These are phyloP conservation scores for Grosmannia clavigera DNA, from an alignment of 2,329 filamentous ascomycete species.

Conservation along the genomic window DNA sequence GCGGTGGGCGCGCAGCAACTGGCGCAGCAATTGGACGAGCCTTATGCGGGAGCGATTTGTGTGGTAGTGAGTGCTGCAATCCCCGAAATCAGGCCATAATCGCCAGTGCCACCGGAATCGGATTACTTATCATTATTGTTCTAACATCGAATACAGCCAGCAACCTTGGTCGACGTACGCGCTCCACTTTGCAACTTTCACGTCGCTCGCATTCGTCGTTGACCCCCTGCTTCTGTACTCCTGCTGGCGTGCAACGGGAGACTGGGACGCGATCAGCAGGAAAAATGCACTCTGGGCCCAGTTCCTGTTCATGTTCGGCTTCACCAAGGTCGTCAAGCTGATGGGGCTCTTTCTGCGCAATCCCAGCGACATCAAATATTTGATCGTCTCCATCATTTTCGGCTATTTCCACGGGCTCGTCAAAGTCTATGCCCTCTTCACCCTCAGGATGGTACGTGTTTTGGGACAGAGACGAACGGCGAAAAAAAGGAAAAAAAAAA, in stretches of 20 bases:
- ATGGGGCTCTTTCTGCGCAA: conserved; percentile 76
- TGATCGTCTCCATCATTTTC: conserved; percentile 79
- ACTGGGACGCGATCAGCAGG: conserved; percentile 43
- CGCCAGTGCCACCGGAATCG: too few species aligned
- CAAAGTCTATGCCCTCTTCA: conserved; percentile 78
- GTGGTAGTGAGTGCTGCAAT: conserved; percentile 57
- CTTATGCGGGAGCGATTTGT: conserved; percentile 73
- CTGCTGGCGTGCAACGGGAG: conserved; percentile 54
- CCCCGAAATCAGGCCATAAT: neutral
- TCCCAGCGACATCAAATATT: conserved; percentile 65
- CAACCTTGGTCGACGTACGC: conserved; percentile 92
- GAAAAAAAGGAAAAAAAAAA: too few species aligned
- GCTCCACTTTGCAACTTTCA: conserved; percentile 83
- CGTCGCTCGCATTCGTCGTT: conserved; percentile 69
- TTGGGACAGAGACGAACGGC: too few species aligned
- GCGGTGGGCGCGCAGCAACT: conserved; percentile 93
- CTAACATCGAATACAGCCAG: conserved; percentile 41
- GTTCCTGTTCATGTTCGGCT: conserved; percentile 61
- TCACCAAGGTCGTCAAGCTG: conserved; percentile 86
- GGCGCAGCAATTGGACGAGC: conserved; percentile 92
- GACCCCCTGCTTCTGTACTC: conserved; percentile 62
- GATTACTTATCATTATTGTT: too few species aligned
- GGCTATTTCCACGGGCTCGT: conserved; percentile 88
- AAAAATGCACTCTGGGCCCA: conserved; percentile 47
- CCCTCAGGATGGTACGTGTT: conserved; percentile 62